Percentiles rank a stretch among this genome's conserved stretches.
These are phyloP conservation scores for Hypoxylon rubiginosum DNA, from an alignment of 2,329 filamentous ascomycete species.

Conservation along the genomic window DNA sequence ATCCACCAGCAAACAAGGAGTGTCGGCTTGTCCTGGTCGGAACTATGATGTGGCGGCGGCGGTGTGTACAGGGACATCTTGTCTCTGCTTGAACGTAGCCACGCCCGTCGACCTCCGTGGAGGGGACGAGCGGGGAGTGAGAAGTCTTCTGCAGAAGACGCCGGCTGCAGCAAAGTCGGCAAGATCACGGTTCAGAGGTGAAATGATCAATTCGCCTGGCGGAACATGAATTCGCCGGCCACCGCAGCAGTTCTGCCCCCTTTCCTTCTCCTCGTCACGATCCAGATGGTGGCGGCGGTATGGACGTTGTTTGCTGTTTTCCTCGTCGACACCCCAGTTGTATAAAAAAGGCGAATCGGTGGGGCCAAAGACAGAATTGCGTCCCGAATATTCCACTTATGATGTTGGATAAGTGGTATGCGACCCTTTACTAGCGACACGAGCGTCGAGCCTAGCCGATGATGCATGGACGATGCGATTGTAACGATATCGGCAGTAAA, in stretches of 20 bases:
- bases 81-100: constrained; percentile 53
- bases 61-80: constrained; percentile 71
- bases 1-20: constrained; percentile 97
- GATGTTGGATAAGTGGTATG: constrained; percentile 45
- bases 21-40: constrained; percentile 82
- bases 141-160: constrained; percentile 45
- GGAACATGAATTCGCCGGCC: constrained; percentile 33
- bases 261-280: constrained; percentile 32
- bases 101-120: constrained; percentile 71
- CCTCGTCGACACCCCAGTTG: constrained; percentile 23
- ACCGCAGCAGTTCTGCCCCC: constrained; percentile 16
- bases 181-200: constrained; percentile 27
- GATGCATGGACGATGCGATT: constrained; percentile 51
- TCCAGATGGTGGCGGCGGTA: constrained; percentile 24
- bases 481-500: constrained; percentile 35
- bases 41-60: constrained; percentile 62
- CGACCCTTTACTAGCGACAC: constrained; percentile 44
- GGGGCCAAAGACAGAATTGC: constrained; percentile 2
- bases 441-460: constrained; percentile 45
- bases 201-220: constrained; percentile 21
- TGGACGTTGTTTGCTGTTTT: constrained; percentile 27
- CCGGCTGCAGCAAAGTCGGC: constrained; percentile 35
- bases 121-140: constrained; percentile 69
- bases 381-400: constrained; percentile 34
- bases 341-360: constrained; percentile 17